A percentile compares a stretch with the other conserved stretches of the same genome.
These are phyloP conservation scores for Xylariaceae sp. DNA, from an alignment of 2,329 filamentous ascomycete genomes.

Conservation along the genomic window DNA sequence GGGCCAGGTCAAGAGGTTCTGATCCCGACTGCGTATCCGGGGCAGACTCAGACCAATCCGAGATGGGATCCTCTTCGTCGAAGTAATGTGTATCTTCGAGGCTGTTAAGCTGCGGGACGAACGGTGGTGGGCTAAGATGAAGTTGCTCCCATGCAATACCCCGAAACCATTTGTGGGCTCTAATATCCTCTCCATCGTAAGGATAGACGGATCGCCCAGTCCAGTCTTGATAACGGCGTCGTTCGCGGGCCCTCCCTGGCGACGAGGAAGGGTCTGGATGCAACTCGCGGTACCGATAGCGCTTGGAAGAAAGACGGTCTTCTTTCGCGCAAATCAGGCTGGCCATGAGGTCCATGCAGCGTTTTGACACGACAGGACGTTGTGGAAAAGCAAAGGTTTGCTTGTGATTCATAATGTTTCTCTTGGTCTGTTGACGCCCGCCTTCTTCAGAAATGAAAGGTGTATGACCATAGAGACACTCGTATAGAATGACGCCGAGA, in stretches of 20 bases:
- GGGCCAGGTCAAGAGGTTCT: constrained; percentile 8
- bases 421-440: constrained; percentile 72
- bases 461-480: constrained; percentile 89
- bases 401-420: constrained; percentile 74
- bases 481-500: constrained; percentile 87
- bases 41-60: constrained; percentile 52
- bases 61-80: constrained; percentile 72
- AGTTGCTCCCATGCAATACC: constrained; percentile 74
- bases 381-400: constrained; percentile 67
- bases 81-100: constrained; percentile 84
- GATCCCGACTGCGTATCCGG: constrained; percentile 27
- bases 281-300: constrained; percentile 66
- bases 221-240: constrained; percentile 24
- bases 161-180: constrained; percentile 79
- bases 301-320: constrained; percentile 67
- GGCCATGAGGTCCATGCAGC: constrained; percentile 74
- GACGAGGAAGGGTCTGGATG: constrained; percentile 12
- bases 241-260: constrained; percentile 24
- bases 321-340: constrained; percentile 71
- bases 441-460: constrained; percentile 80
- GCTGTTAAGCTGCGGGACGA: constrained; percentile 67
- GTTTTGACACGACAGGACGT: constrained; percentile 59
- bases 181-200: constrained; percentile 86
- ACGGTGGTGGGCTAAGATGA: constrained; percentile 68
- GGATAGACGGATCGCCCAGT: constrained; percentile 66